These are phyloP conservation scores for Isoetes taiwanensis DNA, from an alignment of 75 land plant species.

Conservation along the genomic window DNA sequence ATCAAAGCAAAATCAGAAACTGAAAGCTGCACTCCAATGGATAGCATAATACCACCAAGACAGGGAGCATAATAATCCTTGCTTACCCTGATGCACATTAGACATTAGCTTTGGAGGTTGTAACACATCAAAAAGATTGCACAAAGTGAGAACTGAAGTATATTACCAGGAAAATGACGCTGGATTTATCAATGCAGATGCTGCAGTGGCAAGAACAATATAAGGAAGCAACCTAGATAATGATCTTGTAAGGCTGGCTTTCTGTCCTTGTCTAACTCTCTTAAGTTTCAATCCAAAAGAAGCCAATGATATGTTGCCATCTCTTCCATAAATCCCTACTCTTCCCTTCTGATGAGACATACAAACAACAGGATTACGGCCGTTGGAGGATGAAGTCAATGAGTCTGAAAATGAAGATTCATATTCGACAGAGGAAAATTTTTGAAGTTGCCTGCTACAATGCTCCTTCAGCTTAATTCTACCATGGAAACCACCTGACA, in stretches of 20 bases:
- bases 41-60: conserved; percentile 96
- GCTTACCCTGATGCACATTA: conserved; percentile 96
- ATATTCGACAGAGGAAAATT: no score
- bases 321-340: no score
- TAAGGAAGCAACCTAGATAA: conserved; percentile 70
- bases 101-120: no score
- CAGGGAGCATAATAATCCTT: conserved; percentile 95
- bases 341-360: no score
- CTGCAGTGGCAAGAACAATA: conserved; percentile 68
- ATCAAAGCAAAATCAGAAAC: conserved; percentile 81
- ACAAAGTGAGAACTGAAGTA: not conserved
- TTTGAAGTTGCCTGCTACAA: no score
- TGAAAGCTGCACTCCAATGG: conserved; percentile 84
- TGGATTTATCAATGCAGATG: conserved; percentile 58
- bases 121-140: no score
- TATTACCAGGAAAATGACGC: conserved; percentile 69
- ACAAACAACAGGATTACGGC: no score
- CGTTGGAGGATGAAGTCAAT: no score
- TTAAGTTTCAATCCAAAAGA: conserved; percentile 35
- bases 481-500: no score
- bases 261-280: conserved; percentile 2
- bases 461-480: no score
- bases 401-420: no score
- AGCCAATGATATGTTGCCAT: conserved; percentile 35
- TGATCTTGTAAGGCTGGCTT: conserved; percentile 34